Evolutionary conservation across 352 stramenopile genomes (phyloP).

Genomic region (Poterioochromonas sp.): DNA sequence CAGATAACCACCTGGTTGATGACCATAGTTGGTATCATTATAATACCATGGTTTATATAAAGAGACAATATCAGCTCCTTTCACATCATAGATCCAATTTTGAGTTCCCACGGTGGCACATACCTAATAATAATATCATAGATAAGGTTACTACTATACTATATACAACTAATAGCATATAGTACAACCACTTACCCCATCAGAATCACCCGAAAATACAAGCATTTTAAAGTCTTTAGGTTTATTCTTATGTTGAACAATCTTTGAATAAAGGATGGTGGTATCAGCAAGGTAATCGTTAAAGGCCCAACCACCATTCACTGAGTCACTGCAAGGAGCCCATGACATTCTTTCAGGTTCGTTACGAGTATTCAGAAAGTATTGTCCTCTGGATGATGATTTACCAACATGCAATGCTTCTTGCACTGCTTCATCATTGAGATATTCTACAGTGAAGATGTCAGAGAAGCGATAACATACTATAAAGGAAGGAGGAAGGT

Average conservation of each 20-base stretch:
- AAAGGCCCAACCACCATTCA: neutral
- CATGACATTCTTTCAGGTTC: neutral
- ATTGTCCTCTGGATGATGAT: neutral
- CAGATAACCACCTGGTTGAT: neutral
- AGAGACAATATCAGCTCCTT: neutral
- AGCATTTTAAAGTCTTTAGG: conserved; percentile 19
- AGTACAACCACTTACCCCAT: conserved; percentile 13
- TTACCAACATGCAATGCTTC: conserved; percentile 11
- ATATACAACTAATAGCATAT: neutral
- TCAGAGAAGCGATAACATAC: neutral
- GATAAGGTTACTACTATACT: neutral
- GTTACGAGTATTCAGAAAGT: neutral
- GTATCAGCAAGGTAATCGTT: conserved; percentile 11
- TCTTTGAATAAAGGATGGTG: neutral
- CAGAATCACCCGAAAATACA: conserved; percentile 15
- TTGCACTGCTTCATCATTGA: neutral
- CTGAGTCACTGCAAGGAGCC: neutral
- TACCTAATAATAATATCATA: neutral
- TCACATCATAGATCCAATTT: conserved; percentile 15
- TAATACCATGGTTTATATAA: conserved; percentile 3
- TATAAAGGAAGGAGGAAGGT: neutral
- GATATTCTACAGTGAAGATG: neutral
- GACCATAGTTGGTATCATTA: neutral
- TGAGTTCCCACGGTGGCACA: conserved; percentile 20
- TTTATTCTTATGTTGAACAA: conserved; percentile 1